Base-by-base conservation (phyloP, 2,329 filamentous ascomycete species). In the Alternaria burnsii region DNA sequence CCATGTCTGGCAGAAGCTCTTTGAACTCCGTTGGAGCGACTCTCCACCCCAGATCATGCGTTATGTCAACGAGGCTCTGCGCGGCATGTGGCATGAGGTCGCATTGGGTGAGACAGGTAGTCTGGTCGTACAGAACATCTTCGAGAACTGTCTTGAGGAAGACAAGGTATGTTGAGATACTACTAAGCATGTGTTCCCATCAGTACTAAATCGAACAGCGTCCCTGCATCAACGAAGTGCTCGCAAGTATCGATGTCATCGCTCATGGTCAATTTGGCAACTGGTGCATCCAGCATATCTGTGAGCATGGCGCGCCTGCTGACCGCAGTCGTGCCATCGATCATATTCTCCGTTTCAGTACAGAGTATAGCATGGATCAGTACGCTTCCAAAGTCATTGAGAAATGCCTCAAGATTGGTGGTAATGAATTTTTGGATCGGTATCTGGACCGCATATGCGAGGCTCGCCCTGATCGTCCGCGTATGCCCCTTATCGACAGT, bases 261-360 rank as follows among this genome's bases (percentile, higher is more conserved):
- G 92, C 95, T 60, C 94, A 97, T 77, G 95, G 95, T 26, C 95
- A 99, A 77, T 99, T 99, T 76, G 95, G 95, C 57, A 99, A 99
- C 78, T 99, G 95, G 95, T 99, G 95, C 82, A 98, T 99, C 73
- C 95, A 99, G 81, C 95, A 99, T 80, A 93, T 99, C 71, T 99
- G 95, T 80, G 95, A 99, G 79, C 95, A 99, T 76, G 94, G 96
- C 52, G 91, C 91, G 58, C 91, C 94, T 32, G 89, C 90, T 41
- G 96, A 99, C 79, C 94, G 94, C 71, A 94, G 91, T 80, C 91
- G 94, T 69, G 95, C 96, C 44, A 90, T 97, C 73, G 94, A 99
- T 70, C 94, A 98, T 78, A 94, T 99, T 73, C 91, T 99, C 68
- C 90, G 90, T 65, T 97, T 93, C 80, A 92, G 94, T 32, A 91